A percentile compares a stretch with the other conserved stretches of the same genome.
Evolutionary conservation across 2,329 filamentous ascomycete genomes (phyloP).

Genomic region (Fusarium domesticum): DNA sequence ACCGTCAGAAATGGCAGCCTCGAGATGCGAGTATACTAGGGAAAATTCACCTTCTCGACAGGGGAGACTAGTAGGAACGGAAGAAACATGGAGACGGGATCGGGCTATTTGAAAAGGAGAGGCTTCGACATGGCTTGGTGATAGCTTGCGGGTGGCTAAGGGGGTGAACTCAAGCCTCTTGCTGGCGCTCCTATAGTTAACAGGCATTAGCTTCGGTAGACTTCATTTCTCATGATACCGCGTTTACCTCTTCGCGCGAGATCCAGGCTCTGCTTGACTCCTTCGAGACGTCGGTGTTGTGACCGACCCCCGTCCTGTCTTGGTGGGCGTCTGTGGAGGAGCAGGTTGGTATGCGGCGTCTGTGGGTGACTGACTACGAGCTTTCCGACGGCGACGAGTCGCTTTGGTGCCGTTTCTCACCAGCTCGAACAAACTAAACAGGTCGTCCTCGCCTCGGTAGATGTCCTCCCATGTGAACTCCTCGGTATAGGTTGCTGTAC

Average conservation of each 20-base stretch:
- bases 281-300: constrained; percentile 33
- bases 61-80: constrained; percentile 83
- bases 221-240: not conserved
- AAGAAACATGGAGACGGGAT: constrained; percentile 85
- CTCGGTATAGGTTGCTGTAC: constrained; percentile 86
- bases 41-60: constrained; percentile 91
- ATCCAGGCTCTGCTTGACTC: constrained; percentile 32
- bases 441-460: constrained; percentile 62
- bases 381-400: constrained; percentile 42
- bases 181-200: constrained; percentile 40
- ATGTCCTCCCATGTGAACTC: constrained; percentile 91
- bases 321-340: constrained; percentile 38
- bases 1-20: constrained; percentile 89
- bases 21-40: constrained; percentile 88
- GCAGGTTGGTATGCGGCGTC: constrained; percentile 35
- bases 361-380: constrained; percentile 32
- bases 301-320: constrained; percentile 29
- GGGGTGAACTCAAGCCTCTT: constrained; percentile 94
- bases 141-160: constrained; percentile 81
- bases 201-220: constrained; percentile 35
- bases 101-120: constrained; percentile 92
- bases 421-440: constrained; percentile 63
- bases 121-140: constrained; percentile 68
- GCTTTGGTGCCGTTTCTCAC: constrained; percentile 72
- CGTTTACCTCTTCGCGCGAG: constrained; percentile 32